Evolutionary conservation across 2,329 filamentous ascomycete species (phyloP).

Genomic region (Cladophialophora exuberans): DNA sequence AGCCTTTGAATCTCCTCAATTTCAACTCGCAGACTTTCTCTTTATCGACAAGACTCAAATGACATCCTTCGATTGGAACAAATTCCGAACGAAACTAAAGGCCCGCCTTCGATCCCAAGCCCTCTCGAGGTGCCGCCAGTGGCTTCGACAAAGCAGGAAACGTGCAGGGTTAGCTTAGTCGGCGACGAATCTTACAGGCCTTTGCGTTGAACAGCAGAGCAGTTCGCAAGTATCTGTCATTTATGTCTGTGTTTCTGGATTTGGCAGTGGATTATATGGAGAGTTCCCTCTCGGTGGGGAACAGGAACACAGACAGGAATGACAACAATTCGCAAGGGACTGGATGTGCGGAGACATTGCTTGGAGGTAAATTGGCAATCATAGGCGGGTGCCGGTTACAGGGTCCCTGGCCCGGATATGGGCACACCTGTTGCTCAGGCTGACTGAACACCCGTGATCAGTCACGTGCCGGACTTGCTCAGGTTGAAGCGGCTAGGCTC

Average conservation of each 20-base stretch:
- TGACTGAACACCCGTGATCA: not conserved
- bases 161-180: not conserved
- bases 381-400: no score
- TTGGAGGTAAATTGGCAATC: not conserved
- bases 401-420: no score
- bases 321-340: not conserved
- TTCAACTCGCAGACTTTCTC: conserved; percentile 11
- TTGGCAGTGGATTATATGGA: not conserved
- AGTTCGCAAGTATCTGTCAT: not conserved
- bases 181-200: not conserved
- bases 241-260: not conserved
- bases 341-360: not conserved
- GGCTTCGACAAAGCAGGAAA: not conserved
- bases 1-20: conserved; percentile 3
- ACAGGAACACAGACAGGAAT: no score
- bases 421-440: not conserved
- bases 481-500: not conserved
- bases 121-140: not conserved
- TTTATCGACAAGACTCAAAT: not conserved
- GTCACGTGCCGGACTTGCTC: not conserved
- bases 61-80: conserved; percentile 11
- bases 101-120: not conserved
- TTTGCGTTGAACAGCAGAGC: not conserved
- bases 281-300: no score
- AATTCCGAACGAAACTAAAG: conserved; percentile 2